A percentile compares a stretch with the other conserved stretches of the same genome.
Evolutionary conservation across 1,284 basidiomycete genomes (phyloP).

Genomic region (Porodaedalea pini): DNA sequence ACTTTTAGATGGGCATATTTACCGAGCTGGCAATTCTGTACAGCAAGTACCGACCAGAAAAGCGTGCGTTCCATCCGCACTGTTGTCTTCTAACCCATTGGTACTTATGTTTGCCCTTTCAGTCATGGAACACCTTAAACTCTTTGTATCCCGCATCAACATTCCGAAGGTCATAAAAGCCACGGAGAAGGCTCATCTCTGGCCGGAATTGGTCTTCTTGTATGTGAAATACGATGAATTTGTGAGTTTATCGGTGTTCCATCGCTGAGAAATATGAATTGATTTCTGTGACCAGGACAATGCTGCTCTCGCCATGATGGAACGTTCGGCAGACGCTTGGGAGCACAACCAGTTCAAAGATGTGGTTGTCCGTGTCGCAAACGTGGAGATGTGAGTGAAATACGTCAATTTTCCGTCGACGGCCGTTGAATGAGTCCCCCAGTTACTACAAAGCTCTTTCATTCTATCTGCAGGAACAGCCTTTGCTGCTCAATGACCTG

Average conservation of each 20-base stretch:
- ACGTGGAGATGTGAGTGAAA: slow-evolving; percentile 84
- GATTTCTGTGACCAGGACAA: slow-evolving; percentile 63
- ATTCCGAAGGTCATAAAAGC: slow-evolving; percentile 94
- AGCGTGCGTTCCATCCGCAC: no score
- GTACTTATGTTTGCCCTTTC: slow-evolving; percentile 5
- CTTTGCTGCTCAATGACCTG: slow-evolving; percentile 89
- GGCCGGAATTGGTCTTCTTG: slow-evolving; percentile 98
- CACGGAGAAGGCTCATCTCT: slow-evolving; percentile 94
- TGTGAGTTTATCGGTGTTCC: slow-evolving; percentile 41
- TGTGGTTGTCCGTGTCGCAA: slow-evolving; percentile 90
- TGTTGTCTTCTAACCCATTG: slow-evolving; percentile 21
- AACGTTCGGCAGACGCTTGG: slow-evolving; percentile 95
- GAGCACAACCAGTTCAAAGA: slow-evolving; percentile 99
- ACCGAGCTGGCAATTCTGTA: slow-evolving; percentile 94
- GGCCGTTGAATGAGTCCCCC: slow-evolving; percentile 11
- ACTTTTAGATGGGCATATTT: slow-evolving; percentile 79
- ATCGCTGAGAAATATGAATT: neutral
- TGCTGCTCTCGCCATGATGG: slow-evolving; percentile 97
- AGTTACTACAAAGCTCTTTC: slow-evolving; percentile 87
- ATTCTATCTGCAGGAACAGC: slow-evolving; percentile 92
- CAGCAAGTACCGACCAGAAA: slow-evolving; percentile 95
- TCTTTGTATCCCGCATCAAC: slow-evolving; percentile 97
- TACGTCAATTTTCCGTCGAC: neutral
- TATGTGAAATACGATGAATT: slow-evolving; percentile 98
- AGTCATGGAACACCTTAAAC: slow-evolving; percentile 99